These are phyloP conservation scores for Botryosphaeria agaves DNA, from an alignment of 2,329 filamentous ascomycete species.

Conservation along the genomic window DNA sequence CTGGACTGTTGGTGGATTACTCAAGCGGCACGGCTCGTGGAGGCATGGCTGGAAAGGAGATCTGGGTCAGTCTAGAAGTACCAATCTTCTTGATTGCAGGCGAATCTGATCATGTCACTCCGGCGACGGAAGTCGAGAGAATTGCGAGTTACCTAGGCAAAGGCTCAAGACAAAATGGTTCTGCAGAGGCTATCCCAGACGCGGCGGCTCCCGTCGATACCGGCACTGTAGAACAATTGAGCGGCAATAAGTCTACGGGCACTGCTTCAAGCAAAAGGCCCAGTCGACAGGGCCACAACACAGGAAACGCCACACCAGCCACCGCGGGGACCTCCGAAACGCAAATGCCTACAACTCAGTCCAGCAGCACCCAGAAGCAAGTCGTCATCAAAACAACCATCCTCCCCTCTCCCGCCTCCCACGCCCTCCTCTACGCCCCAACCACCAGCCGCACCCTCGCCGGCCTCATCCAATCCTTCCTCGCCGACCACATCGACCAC, in stretches of 20 bases:
- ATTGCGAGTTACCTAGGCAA: slow-evolving; percentile 34
- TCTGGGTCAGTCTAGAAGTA: slow-evolving; percentile 55
- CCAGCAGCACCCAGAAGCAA: not conserved
- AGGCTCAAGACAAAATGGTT: too few relatives aligned
- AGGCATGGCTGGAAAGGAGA: slow-evolving; percentile 49
- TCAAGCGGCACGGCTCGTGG: slow-evolving; percentile 33
- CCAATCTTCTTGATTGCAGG: slow-evolving; percentile 69
- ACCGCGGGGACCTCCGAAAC: slow-evolving; percentile 20
- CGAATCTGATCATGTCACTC: slow-evolving; percentile 58
- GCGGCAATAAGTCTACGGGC: not conserved
- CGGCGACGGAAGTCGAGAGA: slow-evolving; percentile 50
- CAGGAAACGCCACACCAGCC: too few relatives aligned
- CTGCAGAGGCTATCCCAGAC: slow-evolving; percentile 25
- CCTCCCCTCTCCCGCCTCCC: slow-evolving; percentile 61
- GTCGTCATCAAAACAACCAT: slow-evolving; percentile 47
- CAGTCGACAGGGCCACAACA: too few relatives aligned
- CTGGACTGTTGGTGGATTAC: slow-evolving; percentile 49
- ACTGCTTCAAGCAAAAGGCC: not conserved
- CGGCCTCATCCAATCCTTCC: slow-evolving; percentile 68
- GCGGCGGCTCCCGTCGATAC: slow-evolving; percentile 25
- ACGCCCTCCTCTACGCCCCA: slow-evolving; percentile 70
- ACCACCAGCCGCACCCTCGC: slow-evolving; percentile 58
- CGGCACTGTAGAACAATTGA: slow-evolving; percentile 7
- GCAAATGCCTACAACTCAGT: slow-evolving; percentile 4
- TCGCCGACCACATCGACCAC: slow-evolving; percentile 55